Evolutionary conservation across 2,329 filamentous ascomycete species (phyloP).

Genomic region (Periconia macrospinosa): DNA sequence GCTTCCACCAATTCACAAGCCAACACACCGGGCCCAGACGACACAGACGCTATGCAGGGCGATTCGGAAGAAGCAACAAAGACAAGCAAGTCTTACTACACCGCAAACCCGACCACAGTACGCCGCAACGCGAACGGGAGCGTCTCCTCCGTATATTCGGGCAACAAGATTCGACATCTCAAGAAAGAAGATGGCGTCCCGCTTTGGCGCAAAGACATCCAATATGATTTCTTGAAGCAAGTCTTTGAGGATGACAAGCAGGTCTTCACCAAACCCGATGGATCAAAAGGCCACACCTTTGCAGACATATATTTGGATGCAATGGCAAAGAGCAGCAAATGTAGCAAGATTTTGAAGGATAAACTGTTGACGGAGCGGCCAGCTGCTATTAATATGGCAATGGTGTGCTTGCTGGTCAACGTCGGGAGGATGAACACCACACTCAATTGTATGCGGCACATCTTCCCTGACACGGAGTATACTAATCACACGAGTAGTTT

Average conservation of each 20-base stretch:
- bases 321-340: slow-evolving; percentile 98
- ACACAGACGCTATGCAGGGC: slow-evolving; percentile 30
- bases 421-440: slow-evolving; percentile 99
- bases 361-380: slow-evolving; percentile 91
- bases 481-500: slow-evolving; percentile 63
- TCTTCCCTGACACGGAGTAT: background rate
- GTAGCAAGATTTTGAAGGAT: slow-evolving; percentile 96
- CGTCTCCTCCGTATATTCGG: slow-evolving; percentile 67
- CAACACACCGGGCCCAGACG: slow-evolving; percentile 36
- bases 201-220: slow-evolving; percentile 84
- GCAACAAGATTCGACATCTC: slow-evolving; percentile 78
- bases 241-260: slow-evolving; percentile 75
- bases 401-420: slow-evolving; percentile 97
- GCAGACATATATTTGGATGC: slow-evolving; percentile 97
- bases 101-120: slow-evolving; percentile 55
- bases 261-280: slow-evolving; percentile 91
- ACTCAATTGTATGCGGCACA: slow-evolving; percentile 75
- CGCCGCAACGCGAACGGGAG: slow-evolving; percentile 66
- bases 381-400: slow-evolving; percentile 96
- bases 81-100: slow-evolving; percentile 43
- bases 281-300: slow-evolving; percentile 73
- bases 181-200: slow-evolving; percentile 90
- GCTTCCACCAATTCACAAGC: slow-evolving; percentile 25
- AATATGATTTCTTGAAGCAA: slow-evolving; percentile 80
- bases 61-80: slow-evolving; percentile 31